Evolutionary conservation across 2,329 filamentous ascomycete genomes (phyloP).

Genomic region (Exophiala oligosperma): DNA sequence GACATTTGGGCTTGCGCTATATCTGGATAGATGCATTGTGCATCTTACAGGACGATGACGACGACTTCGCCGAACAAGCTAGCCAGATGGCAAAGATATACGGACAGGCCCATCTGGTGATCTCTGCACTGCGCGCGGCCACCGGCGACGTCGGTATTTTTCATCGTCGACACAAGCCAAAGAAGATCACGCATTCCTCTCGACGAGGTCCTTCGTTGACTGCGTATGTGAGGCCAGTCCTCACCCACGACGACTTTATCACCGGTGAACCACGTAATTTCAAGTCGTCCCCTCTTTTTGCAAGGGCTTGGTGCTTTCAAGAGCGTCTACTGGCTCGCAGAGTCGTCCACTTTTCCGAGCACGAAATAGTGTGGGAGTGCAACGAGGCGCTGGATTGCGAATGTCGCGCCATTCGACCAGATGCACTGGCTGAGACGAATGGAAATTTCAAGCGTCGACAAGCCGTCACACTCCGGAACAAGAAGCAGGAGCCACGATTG

Average conservation of each 20-base stretch:
- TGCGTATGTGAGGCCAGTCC: neutral
- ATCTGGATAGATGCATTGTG: conserved; percentile 34
- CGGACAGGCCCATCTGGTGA: conserved; percentile 13
- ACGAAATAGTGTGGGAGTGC: neutral
- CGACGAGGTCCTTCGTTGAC: neutral
- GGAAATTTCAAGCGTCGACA: neutral
- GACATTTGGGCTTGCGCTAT: conserved; percentile 37
- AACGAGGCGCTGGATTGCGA: neutral
- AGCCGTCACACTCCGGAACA: neutral
- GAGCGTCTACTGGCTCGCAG: neutral
- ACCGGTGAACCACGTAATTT: neutral
- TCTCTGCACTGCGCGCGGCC: conserved; percentile 18
- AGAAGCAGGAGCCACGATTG: neutral
- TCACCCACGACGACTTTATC: conserved; percentile 1
- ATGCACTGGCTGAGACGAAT: neutral
- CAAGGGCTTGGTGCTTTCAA: conserved; percentile 25
- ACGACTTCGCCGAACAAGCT: conserved; percentile 23
- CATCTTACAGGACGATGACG: conserved; percentile 29
- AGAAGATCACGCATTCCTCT: neutral
- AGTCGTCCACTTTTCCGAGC: neutral
- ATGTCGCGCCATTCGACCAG: neutral
- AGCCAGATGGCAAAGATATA: conserved; percentile 26
- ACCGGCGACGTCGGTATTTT: conserved; percentile 8
- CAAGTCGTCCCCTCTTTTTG: neutral
- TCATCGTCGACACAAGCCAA: neutral